Evolutionary conservation across 208 protist genomes (phyloP).

Genomic region (Acanthamoeba castellanii): DNA sequence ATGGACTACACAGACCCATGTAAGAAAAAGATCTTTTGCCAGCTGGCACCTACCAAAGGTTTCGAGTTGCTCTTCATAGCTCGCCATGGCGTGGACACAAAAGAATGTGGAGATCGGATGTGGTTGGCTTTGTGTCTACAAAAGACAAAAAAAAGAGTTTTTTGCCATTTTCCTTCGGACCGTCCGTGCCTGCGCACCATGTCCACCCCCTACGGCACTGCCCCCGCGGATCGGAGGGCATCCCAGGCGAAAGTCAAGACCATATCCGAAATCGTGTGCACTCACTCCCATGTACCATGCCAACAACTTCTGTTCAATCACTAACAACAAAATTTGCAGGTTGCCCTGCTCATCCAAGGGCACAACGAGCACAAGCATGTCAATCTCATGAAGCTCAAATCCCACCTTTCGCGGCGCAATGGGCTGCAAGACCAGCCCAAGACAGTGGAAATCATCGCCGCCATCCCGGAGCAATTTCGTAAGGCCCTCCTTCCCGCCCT

Average conservation of each 20-base stretch:
- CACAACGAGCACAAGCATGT: constrained; percentile 60
- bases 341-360: constrained; percentile 64
- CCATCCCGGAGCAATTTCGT: constrained; percentile 91
- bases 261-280: constrained; percentile 61
- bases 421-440: constrained; percentile 85
- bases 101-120: not conserved
- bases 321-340: not conserved
- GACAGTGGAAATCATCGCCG: constrained; percentile 91
- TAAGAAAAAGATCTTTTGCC: not conserved
- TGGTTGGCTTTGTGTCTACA: not conserved
- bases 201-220: constrained; percentile 31
- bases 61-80: constrained; percentile 61
- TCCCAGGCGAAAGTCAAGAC: constrained; percentile 71
- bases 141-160: not conserved
- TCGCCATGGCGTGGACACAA: constrained; percentile 4
- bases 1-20: not conserved
- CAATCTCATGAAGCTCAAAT: constrained; percentile 56
- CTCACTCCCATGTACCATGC: not conserved
- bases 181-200: no score
- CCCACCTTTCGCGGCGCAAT: constrained; percentile 39
- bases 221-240: not conserved
- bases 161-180: no score
- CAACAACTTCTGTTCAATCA: not conserved
- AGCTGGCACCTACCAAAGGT: constrained; percentile 1
- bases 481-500: constrained; percentile 90